Percentiles rank a stretch among this genome's conserved stretches.
These are phyloP conservation scores for Phytophthora melonis DNA, from an alignment of 352 stramenopile genomes.

Conservation along the genomic window DNA sequence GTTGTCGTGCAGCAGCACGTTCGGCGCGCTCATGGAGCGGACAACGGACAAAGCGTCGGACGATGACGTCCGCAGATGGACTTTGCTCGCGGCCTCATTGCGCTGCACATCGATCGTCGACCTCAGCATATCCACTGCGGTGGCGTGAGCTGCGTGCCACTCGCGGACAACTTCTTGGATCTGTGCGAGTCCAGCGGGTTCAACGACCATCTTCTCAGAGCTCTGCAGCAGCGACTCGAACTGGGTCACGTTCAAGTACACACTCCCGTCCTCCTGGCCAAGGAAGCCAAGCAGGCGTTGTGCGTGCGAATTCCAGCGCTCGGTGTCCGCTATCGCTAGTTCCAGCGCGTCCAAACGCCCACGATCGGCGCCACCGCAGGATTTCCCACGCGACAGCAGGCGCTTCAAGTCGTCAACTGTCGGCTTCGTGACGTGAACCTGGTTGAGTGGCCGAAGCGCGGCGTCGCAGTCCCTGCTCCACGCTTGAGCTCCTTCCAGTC, in stretches of 20 bases:
- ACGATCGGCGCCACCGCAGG: constrained; percentile 37
- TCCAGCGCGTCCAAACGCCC: constrained; percentile 48
- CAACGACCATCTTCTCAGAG: constrained; percentile 34
- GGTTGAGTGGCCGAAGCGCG: constrained; percentile 26
- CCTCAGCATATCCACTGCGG: constrained; percentile 34
- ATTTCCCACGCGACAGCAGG: constrained; percentile 45
- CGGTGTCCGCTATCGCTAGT: constrained; percentile 27
- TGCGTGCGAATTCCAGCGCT: constrained; percentile 38
- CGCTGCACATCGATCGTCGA: constrained; percentile 32
- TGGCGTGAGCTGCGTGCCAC: constrained; percentile 38
- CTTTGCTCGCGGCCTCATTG: constrained; percentile 23
- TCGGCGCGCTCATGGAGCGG: constrained; percentile 30
- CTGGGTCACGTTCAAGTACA: constrained; percentile 14
- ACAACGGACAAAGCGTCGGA: constrained; percentile 19
- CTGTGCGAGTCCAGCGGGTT: constrained; percentile 28
- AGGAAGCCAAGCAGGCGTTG: constrained; percentile 29
- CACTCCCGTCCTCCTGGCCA: not conserved
- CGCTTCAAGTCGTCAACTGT: constrained; percentile 38
- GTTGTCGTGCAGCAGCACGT: constrained; percentile 32
- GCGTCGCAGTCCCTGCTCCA: constrained; percentile 53
- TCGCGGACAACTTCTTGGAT: constrained; percentile 38
- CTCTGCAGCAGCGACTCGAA: constrained; percentile 38
- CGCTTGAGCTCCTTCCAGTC: constrained; percentile 46
- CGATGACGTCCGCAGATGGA: constrained; percentile 1
- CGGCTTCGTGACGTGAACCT: constrained; percentile 12